A percentile compares a stretch with the other conserved stretches of the same genome.
Evolutionary conservation across 129 eudicot species (phyloP).

Genomic region (Chrysanthemum seticuspe): DNA sequence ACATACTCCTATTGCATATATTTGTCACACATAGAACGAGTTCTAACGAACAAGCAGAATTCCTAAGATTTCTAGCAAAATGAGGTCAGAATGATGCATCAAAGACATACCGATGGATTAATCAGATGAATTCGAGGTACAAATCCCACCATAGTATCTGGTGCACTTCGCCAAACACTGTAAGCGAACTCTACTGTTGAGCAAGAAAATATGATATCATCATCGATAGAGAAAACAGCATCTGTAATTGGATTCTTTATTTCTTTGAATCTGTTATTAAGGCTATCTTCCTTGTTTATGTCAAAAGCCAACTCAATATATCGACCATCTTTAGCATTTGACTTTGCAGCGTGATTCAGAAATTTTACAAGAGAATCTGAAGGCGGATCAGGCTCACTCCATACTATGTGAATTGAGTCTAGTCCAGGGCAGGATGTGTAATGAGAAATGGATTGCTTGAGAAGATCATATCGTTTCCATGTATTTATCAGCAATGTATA

Average conservation of each 20-base stretch:
- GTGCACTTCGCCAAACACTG: conserved; percentile 79
- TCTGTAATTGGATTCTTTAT: conserved; percentile 60
- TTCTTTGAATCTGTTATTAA: conserved; percentile 84
- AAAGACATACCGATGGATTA: conserved; percentile 54
- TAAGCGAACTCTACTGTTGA: conserved; percentile 78
- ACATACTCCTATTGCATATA: too few species aligned
- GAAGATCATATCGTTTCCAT: conserved; percentile 87
- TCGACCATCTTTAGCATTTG: conserved; percentile 56
- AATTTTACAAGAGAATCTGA: conserved; percentile 52
- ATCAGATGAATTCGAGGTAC: conserved; percentile 82
- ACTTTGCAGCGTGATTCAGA: conserved; percentile 48
- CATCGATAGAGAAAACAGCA: conserved; percentile 82
- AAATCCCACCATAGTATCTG: conserved; percentile 87
- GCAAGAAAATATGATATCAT: conserved; percentile 82
- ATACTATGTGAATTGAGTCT: conserved; percentile 73
- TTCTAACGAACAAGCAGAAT: conserved; percentile 7
- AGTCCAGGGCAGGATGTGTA: conserved; percentile 79
- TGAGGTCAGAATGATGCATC: neutral
- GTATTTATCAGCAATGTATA: conserved; percentile 66
- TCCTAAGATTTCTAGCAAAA: neutral
- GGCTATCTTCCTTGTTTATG: conserved; percentile 78
- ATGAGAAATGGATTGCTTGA: conserved; percentile 82
- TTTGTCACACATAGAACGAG: neutral
- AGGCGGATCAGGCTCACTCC: conserved; percentile 90
- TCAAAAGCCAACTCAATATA: conserved; percentile 58